A percentile compares a stretch with the other conserved stretches of the same genome.
Conservation (phyloP, 768 basidiomycete species). For the Mycena filopes region DNA sequence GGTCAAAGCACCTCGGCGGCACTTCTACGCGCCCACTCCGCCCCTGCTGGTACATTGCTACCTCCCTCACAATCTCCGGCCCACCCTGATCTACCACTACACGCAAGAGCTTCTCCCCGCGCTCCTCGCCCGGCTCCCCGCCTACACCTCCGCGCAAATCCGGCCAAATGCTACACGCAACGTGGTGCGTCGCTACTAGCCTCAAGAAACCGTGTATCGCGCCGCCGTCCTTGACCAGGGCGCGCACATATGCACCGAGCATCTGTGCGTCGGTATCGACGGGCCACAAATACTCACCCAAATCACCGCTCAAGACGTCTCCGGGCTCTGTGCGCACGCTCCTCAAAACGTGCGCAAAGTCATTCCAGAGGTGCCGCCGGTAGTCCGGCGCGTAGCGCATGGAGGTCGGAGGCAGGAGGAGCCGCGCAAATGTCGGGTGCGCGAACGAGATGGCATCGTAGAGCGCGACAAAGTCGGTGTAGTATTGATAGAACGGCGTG, state of each 20-base stretch:
- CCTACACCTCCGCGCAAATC: conserved; percentile 52
- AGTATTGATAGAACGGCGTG: conserved; percentile 93
- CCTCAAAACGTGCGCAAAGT: conserved; percentile 73
- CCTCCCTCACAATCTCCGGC: conserved; percentile 57
- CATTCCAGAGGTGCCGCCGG: conserved; percentile 85
- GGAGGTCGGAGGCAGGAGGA: conserved; percentile 81
- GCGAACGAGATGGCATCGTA: conserved; percentile 93
- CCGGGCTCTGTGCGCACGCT: conserved; percentile 64
- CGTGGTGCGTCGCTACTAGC: conserved; percentile 80
- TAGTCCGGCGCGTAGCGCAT: conserved; percentile 86
- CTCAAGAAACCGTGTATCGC: conserved; percentile 67
- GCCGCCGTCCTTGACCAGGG: conserved; percentile 52
- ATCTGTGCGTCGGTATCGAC: conserved; percentile 71
- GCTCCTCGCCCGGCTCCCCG: conserved; percentile 50
- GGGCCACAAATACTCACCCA: conserved; percentile 78
- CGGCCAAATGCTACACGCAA: conserved; percentile 80
- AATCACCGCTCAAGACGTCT: conserved; percentile 61
- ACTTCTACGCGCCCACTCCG: conserved; percentile 47
- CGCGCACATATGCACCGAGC: conserved; percentile 70
- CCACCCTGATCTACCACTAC: conserved; percentile 63
- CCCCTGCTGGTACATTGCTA: conserved; percentile 68
- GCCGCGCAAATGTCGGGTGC: conserved; percentile 76
- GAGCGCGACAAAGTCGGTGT: conserved; percentile 89
- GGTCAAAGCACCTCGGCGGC: conserved; percentile 64
- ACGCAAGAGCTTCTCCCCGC: conserved; percentile 59